phyloP scores from a whole-genome alignment of 2,329 filamentous ascomycete species.

The Exserohilum turcica region DNA sequence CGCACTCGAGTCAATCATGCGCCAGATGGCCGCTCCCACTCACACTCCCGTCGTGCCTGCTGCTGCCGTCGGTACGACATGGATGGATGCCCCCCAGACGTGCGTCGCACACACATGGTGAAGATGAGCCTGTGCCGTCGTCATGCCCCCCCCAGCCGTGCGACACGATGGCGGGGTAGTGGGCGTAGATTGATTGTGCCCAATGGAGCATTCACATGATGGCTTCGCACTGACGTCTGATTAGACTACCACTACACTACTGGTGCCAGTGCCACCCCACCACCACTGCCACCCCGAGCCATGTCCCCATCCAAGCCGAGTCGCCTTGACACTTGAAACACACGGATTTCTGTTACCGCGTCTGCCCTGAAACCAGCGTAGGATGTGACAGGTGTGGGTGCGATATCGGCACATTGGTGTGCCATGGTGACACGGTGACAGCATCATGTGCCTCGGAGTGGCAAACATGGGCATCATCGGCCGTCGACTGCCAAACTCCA shows the following conservation, averaged over 20 bases:
- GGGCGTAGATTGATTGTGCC: not conserved
- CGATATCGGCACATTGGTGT: constrained; percentile 22
- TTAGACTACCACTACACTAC: constrained; percentile 15
- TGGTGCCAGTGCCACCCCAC: too few relatives aligned
- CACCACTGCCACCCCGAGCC: constrained; percentile 3
- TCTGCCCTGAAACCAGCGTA: constrained; percentile 8
- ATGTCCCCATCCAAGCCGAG: too few relatives aligned
- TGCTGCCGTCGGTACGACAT: constrained; percentile 9
- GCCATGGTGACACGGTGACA: constrained; percentile 13
- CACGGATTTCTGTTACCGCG: constrained; percentile 12
- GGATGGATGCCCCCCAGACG: constrained; percentile 12
- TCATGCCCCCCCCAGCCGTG: not conserved
- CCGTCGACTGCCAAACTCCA: not conserved
- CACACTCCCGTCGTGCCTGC: constrained; percentile 1
- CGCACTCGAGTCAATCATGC: too few relatives aligned
- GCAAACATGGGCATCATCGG: not conserved
- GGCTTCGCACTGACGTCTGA: constrained; percentile 10
- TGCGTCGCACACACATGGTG: constrained; percentile 18
- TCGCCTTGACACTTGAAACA: not conserved
- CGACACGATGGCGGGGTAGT: constrained; percentile 2
- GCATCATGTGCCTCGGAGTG: not conserved
- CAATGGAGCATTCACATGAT: not conserved
- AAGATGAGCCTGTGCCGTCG: not conserved
- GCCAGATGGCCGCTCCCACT: too few relatives aligned
- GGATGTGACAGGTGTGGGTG: constrained; percentile 16